Evolutionary conservation across 2,329 filamentous ascomycete species (phyloP).

Genomic region (Phaeosphaeriaceae sp.): DNA sequence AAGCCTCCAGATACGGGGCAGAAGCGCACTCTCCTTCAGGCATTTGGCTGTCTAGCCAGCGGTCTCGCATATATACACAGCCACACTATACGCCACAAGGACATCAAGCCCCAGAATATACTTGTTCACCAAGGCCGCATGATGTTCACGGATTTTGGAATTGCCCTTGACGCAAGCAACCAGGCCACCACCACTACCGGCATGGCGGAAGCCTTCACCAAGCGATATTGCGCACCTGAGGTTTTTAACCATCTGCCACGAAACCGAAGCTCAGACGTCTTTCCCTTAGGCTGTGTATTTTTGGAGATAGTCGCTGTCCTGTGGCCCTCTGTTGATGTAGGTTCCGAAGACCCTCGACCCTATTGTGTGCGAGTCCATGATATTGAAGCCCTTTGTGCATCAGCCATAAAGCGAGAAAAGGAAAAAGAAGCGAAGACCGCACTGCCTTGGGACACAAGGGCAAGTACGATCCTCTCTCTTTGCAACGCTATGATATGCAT

Average conservation of each 20-base stretch:
- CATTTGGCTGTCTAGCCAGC: constrained; percentile 33
- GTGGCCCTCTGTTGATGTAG: not conserved
- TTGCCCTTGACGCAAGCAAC: constrained; percentile 19
- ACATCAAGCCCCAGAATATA: constrained; percentile 44
- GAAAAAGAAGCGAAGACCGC: too few species aligned
- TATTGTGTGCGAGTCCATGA: not conserved
- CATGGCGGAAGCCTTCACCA: constrained; percentile 8
- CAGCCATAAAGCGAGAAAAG: too few species aligned
- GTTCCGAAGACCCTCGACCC: not conserved
- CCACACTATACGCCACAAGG: constrained; percentile 33
- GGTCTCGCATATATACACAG: constrained; percentile 34
- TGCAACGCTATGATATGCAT: too few species aligned
- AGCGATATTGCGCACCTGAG: constrained; percentile 22
- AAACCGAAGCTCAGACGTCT: constrained; percentile 22
- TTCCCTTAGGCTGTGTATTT: constrained; percentile 21
- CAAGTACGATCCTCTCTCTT: too few species aligned
- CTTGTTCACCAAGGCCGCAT: constrained; percentile 25
- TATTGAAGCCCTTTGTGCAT: too few species aligned
- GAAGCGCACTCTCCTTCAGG: not conserved
- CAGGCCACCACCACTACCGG: constrained; percentile 13
- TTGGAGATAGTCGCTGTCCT: constrained; percentile 16
- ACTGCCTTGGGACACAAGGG: too few species aligned
- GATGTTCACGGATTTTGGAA: constrained; percentile 38
- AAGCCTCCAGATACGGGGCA: not conserved
- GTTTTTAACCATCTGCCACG: constrained; percentile 13